A percentile compares a stretch with the other conserved stretches of the same genome.
phyloP scores from a whole-genome alignment of 768 basidiomycete genomes.

The Inosperma sp. region DNA sequence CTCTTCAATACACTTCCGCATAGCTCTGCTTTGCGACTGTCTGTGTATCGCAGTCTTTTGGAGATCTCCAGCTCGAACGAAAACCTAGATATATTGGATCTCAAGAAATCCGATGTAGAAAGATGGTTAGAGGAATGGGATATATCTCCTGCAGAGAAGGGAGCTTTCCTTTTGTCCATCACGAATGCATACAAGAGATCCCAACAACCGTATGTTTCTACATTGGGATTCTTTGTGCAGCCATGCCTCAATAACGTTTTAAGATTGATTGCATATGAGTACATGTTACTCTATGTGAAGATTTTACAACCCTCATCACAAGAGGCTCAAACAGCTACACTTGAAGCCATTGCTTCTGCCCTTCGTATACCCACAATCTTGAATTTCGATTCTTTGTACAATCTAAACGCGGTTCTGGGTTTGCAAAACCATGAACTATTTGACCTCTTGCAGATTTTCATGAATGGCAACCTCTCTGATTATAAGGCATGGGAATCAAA shows the following conservation, averaged over 20 bases:
- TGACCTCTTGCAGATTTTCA: slow-evolving; percentile 70
- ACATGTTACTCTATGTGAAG: slow-evolving; percentile 55
- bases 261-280: slow-evolving; percentile 62
- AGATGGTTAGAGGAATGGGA: slow-evolving; percentile 78
- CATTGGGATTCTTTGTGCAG: neutral
- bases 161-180: slow-evolving; percentile 59
- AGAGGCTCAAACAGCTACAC: slow-evolving; percentile 47
- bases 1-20: slow-evolving; percentile 74
- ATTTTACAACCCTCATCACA: slow-evolving; percentile 54
- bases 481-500: slow-evolving; percentile 55
- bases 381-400: slow-evolving; percentile 79
- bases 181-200: slow-evolving; percentile 54
- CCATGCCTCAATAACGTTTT: neutral
- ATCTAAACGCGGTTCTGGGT: slow-evolving; percentile 64
- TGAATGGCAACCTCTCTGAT: slow-evolving; percentile 57
- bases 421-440: slow-evolving; percentile 68
- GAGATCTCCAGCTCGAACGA: slow-evolving; percentile 54
- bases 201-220: slow-evolving; percentile 50
- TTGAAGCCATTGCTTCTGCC: slow-evolving; percentile 58
- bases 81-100: slow-evolving; percentile 57
- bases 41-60: slow-evolving; percentile 61
- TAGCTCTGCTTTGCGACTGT: slow-evolving; percentile 56
- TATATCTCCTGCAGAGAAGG: slow-evolving; percentile 56
- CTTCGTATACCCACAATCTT: slow-evolving; percentile 64
- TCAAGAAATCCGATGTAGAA: slow-evolving; percentile 59